These are phyloP conservation scores for Gamsiella multidivaricata DNA, from an alignment of 192 early-diverging fungal genomes.

Conservation along the genomic window DNA sequence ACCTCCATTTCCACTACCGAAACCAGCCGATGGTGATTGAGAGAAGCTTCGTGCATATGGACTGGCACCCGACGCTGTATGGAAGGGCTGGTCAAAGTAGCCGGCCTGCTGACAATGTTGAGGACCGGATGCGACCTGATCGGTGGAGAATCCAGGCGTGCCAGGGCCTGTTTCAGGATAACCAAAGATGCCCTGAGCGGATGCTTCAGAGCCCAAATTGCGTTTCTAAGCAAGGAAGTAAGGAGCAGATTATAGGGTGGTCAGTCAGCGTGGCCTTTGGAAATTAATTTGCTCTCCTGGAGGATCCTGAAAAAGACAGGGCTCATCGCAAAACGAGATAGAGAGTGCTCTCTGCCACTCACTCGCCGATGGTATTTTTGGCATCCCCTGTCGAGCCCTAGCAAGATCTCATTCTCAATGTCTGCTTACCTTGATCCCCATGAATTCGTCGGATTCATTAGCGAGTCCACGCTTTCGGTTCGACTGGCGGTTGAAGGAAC, in stretches of 20 bases:
- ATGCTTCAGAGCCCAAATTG: slow-evolving; percentile 35
- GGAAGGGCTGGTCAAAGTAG: neutral
- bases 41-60: no score
- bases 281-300: neutral
- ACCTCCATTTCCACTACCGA: no score
- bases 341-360: slow-evolving; percentile 5
- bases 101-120: slow-evolving; percentile 2
- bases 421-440: slow-evolving; percentile 28
- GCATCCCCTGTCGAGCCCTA: neutral
- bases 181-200: slow-evolving; percentile 21
- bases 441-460: slow-evolving; percentile 31
- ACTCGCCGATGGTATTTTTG: slow-evolving; percentile 18
- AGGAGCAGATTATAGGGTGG: neutral
- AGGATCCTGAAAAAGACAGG: neutral
- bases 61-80: no score
- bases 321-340: slow-evolving; percentile 1
- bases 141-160: slow-evolving; percentile 26
- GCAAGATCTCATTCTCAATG: neutral
- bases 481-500: neutral
- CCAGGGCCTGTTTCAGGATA: slow-evolving; percentile 23
- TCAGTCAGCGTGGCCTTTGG: neutral
- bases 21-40: no score
- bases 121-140: neutral
- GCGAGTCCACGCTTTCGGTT: slow-evolving; percentile 36
- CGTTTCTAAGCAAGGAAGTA: slow-evolving; percentile 42